Conservation (phyloP, 1,284 basidiomycete genomes). For the Cryptococcus sp. region DNA sequence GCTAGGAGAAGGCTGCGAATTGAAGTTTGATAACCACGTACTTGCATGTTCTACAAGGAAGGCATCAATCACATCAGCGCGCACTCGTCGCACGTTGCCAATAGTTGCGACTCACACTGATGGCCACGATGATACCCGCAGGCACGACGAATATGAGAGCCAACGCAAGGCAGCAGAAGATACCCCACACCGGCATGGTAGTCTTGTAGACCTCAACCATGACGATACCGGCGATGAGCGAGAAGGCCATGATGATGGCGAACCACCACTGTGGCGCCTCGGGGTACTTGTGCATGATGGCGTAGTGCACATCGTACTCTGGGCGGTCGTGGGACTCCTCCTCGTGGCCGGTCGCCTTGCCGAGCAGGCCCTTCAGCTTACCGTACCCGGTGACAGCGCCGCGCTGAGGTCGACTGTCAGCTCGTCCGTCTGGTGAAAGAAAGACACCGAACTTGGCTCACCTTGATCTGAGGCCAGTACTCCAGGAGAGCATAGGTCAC, state of each 20-base stretch:
- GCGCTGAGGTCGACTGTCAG: neutral
- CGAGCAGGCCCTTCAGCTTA: neutral
- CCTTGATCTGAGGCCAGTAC: constrained; percentile 11
- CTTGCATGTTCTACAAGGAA: constrained; percentile 12
- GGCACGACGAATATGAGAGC: constrained; percentile 55
- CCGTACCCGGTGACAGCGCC: neutral
- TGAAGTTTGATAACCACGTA: neutral
- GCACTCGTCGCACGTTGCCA: neutral
- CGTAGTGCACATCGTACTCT: constrained; percentile 12
- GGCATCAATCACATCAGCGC: neutral
- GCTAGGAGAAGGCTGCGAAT: too few relatives aligned
- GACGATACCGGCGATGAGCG: constrained; percentile 53
- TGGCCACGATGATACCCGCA: constrained; percentile 57
- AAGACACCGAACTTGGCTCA: neutral
- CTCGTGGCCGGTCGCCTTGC: too few relatives aligned
- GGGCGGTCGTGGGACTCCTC: constrained; percentile 5
- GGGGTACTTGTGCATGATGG: constrained; percentile 69
- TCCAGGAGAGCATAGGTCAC: constrained; percentile 9
- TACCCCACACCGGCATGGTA: constrained; percentile 63
- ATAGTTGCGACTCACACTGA: constrained; percentile 41
- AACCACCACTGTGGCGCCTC: constrained; percentile 80
- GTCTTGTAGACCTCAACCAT: constrained; percentile 56
- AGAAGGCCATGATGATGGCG: constrained; percentile 57
- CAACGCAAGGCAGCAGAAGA: constrained; percentile 48
- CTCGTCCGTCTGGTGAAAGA: neutral